Conservation (phyloP, 129 eudicot genomes). For the Heracleum sosnowskyi region DNA sequence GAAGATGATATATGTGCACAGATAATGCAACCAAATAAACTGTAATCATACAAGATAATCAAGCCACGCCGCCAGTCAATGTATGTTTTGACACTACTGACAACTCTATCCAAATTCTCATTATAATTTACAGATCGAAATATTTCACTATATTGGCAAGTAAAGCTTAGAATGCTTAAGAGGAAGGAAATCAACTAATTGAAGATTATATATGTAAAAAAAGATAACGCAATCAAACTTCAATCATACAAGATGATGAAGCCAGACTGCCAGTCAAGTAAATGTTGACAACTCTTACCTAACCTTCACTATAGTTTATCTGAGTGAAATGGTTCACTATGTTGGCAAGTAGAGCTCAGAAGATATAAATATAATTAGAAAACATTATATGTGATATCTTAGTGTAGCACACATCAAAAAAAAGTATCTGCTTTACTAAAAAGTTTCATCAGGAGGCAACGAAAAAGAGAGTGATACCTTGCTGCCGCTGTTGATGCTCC, state of each 20-base stretch:
- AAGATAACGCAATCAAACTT: background rate
- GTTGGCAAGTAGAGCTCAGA: background rate
- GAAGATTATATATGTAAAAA: background rate
- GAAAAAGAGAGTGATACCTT: conserved; percentile 40
- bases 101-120: background rate
- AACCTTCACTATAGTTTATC: background rate
- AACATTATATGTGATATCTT: background rate
- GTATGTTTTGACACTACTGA: no score
- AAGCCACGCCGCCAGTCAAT: background rate
- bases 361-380: background rate
- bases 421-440: background rate
- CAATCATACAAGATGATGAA: background rate
- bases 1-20: background rate
- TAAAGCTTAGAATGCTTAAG: background rate
- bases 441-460: background rate
- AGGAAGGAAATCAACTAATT: background rate
- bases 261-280: background rate
- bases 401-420: background rate
- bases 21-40: background rate
- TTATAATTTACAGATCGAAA: no score
- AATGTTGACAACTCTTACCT: background rate
- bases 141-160: background rate
- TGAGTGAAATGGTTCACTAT: background rate
- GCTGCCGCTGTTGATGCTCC: conserved; percentile 54
- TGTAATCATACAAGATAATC: background rate